Evolutionary conservation across 768 basidiomycete genomes (phyloP).

Genomic region (Clitopilus hobsonii): DNA sequence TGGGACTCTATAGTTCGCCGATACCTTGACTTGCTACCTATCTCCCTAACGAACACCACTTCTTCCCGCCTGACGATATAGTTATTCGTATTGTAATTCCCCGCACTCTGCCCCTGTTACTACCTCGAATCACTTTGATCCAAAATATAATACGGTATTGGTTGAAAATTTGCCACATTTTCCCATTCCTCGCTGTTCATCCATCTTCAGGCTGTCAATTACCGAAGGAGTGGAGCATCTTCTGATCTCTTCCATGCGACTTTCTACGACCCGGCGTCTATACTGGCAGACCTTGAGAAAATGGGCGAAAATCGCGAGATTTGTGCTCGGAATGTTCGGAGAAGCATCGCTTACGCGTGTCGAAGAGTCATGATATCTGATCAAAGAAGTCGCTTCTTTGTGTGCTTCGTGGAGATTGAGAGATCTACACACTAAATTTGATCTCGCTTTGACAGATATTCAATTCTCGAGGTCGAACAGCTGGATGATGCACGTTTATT

Average conservation of each 20-base stretch:
- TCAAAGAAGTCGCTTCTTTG: too few relatives aligned
- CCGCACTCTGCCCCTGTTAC: too few relatives aligned
- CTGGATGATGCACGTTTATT: background rate
- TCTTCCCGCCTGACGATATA: background rate
- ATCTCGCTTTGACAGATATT: background rate
- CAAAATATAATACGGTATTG: too few relatives aligned
- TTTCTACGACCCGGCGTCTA: background rate
- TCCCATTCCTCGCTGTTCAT: too few relatives aligned
- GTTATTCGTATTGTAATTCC: too few relatives aligned
- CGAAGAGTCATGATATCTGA: too few relatives aligned
- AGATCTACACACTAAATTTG: too few relatives aligned
- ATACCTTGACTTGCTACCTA: background rate
- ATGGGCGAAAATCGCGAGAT: background rate
- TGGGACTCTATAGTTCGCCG: background rate
- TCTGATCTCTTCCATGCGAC: background rate
- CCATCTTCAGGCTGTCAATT: background rate
- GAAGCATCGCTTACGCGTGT: background rate
- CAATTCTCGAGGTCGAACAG: background rate
- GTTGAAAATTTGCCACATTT: too few relatives aligned
- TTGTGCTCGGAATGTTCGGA: background rate
- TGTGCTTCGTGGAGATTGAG: background rate
- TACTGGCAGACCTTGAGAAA: background rate
- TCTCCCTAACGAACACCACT: background rate
- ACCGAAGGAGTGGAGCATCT: background rate
- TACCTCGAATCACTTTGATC: too few relatives aligned